A percentile compares a stretch with the other conserved stretches of the same genome.
Evolutionary conservation across 345 rosid species (phyloP).

Genomic region (Gossypium turneri): DNA sequence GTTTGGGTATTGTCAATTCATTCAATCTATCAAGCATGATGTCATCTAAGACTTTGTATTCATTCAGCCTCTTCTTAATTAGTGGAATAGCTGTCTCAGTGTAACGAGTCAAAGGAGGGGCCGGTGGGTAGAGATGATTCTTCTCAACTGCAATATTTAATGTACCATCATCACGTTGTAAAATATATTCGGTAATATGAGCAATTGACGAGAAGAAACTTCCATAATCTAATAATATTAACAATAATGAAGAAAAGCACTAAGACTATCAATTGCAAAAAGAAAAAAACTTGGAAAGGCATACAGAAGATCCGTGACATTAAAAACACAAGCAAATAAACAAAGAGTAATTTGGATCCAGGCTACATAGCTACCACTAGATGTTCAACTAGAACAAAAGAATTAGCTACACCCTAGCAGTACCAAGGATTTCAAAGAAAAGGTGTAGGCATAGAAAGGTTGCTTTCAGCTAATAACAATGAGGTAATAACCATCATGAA

Average conservation of each 20-base stretch:
- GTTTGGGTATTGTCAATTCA: conserved; percentile 63
- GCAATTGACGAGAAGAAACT: neutral
- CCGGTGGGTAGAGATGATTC: conserved; percentile 60
- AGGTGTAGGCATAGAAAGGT: neutral
- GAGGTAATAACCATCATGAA: neutral
- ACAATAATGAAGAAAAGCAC: neutral
- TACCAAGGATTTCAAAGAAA: conserved; percentile 1
- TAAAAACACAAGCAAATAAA: conserved; percentile 3
- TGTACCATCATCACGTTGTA: conserved; percentile 14
- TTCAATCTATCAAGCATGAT: conserved; percentile 47
- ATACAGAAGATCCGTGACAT: neutral
- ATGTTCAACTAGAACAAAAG: neutral
- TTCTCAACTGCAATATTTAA: conserved; percentile 69
- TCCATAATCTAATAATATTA: neutral
- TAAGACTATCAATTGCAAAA: neutral
- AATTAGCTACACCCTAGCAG: neutral
- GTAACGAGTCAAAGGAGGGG: conserved; percentile 95
- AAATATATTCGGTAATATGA: neutral
- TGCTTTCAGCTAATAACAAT: conserved; percentile 2
- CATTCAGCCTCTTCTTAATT: conserved; percentile 57
- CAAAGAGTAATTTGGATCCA: neutral
- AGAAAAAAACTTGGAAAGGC: neutral
- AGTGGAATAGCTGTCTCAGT: conserved; percentile 56
- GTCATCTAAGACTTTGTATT: conserved; percentile 46
- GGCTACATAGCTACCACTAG: neutral